Base-by-base conservation (phyloP, 1,284 basidiomycete genomes). In the Amylostereum areolatum region DNA sequence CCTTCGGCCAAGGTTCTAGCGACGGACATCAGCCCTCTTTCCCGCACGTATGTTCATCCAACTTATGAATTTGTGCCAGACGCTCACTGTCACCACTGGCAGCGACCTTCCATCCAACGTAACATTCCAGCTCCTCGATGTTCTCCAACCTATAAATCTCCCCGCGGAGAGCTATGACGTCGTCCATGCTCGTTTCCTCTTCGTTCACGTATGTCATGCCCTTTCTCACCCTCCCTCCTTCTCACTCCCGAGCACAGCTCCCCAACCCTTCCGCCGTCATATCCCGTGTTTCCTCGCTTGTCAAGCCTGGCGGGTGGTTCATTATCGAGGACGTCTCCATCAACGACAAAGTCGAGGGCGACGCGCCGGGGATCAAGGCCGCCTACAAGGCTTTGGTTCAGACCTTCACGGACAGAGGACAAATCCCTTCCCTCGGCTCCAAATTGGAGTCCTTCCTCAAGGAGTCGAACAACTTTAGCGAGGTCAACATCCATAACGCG, bases 1-100 rank as follows among this genome's bases (percentile, higher is more conserved):
- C 61, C 61, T 0, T 47, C 54, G 5, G 59, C 60, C 9, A 46
- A 59, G n/a, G 59, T 63, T 18, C 34, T 53, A 10, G 61, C 58
- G 5, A 50, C 57, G 3, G 61, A 63, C 41, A 48, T 57, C 24
- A 49, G 46, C n/a, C 53, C 54, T 1, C 45, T 61, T 32, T 52
- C 57, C 3, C 36, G 46, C 25, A 50, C 55, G 61, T 61, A 30
- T 29, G 53, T 48, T 28, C 18, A 18, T 18, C 18, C 18, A 18
- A 18, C 18, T 18, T 18, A 18, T 18, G 18, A 18, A 18, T 18
- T 18, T 18, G 18, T 18, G 18, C 18, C 18, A 18, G 18, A 18
- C 18, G 18, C 18, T 18, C 18, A 18, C 18, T 6, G 3, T 41
- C 5, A 11, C 11, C n/a, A 7, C 10, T 33, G 34, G 5, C 30